Percentiles rank a stretch among this genome's conserved stretches.
Conservation (phyloP, 2,329 filamentous ascomycete species). For the Pseudophaeomoniella oleicola region DNA sequence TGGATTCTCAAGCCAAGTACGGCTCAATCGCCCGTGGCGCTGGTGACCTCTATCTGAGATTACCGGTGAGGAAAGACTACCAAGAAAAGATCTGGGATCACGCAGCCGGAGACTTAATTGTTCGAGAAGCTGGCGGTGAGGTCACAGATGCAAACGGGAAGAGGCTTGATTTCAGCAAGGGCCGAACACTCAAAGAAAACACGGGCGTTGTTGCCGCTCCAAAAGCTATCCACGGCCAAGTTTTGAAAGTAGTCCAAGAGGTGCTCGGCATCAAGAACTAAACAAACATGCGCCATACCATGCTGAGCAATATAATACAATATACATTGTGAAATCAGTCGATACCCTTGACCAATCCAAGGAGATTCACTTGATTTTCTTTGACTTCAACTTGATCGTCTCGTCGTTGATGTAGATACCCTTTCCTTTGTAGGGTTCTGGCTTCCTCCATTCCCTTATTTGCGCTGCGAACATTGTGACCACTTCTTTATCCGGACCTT, state of each 20-base stretch:
- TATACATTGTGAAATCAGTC: not conserved
- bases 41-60: conserved; percentile 82
- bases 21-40: conserved; percentile 86
- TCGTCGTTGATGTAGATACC: conserved; percentile 96
- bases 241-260: conserved; percentile 68
- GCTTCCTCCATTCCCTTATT: conserved; percentile 75
- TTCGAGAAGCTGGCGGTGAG: conserved; percentile 80
- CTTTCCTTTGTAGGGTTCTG: conserved; percentile 98
- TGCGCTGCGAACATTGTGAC: conserved; percentile 84
- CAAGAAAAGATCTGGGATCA: conserved; percentile 99
- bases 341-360: not conserved
- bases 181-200: conserved; percentile 75
- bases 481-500: conserved; percentile 72
- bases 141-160: conserved; percentile 84
- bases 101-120: conserved; percentile 85
- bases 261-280: conserved; percentile 44
- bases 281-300: conserved; percentile 2
- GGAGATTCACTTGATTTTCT: conserved; percentile 74
- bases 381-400: conserved; percentile 95
- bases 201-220: conserved; percentile 90
- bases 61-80: conserved; percentile 76
- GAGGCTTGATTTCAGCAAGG: conserved; percentile 70
- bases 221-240: conserved; percentile 55
- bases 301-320: not conserved
- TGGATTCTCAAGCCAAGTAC: conserved; percentile 98